Evolutionary conservation across 2,329 filamentous ascomycete genomes (phyloP), one percentile per base, ranked within the genome.

Genomic region (Fusarium sarcochroum): DNA sequence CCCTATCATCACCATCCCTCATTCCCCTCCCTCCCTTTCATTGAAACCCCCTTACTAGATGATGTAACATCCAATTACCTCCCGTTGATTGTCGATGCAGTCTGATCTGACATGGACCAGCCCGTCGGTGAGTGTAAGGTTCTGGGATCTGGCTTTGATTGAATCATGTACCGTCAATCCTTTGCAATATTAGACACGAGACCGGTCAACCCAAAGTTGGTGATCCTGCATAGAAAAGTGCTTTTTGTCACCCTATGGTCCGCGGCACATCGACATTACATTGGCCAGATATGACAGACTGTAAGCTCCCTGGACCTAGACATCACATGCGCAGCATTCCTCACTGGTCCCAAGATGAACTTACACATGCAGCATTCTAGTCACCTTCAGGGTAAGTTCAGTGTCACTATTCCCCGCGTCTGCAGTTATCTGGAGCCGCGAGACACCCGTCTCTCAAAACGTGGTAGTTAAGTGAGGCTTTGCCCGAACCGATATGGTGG

Each of bases 51-150:
- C 37, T 59, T 67, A 46, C 41, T 59, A 50, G n/a, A 15, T 37
- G 21, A 53, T 41, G 44, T 55, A 56, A 20, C 50, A 35, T 52
- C 59, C 53, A 56, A 56, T 61, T 46, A 27, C 46, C 20, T 53
- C 20, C 38, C 42, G 40, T 23, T 62, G 50, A 65, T 69, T 42
- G 37, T 58, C 52, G 42, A 51, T 65, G 61, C 55, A 64, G 50
- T 58, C 45, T 63, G 56, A 68, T 72, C 61, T 63, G 61, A 60
- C 71, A 69, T 63, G 69, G 71, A 69, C 71, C 71, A 72, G 71
- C 53, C 57, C 32, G 27, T 68, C 66, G 69, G 64, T 69, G 57
- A 54, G 37, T 18, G 47, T 68, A 57, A 73, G 57, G 58, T 66
- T 44, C 67, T 60, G 62, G 68, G 61, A 59, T 71, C 38, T 63